Percentiles rank a stretch among this genome's conserved stretches.
Conservation (phyloP, 1,139 yeast genomes). For the Saccharomyces hybrid region DNA sequence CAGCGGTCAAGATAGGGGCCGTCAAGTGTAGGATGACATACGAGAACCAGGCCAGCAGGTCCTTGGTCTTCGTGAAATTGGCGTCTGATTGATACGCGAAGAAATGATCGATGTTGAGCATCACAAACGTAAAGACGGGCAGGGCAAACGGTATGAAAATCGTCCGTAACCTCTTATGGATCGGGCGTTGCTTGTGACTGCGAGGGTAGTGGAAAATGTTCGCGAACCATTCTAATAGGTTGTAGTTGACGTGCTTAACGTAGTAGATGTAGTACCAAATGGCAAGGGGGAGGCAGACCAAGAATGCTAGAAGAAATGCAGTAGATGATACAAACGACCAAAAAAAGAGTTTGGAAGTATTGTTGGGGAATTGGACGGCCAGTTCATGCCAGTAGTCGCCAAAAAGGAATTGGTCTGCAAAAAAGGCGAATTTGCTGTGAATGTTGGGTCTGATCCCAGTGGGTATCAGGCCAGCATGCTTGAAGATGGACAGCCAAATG, state of each 20-base stretch:
- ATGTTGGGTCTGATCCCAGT: slow-evolving; percentile 48
- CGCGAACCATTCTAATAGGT: slow-evolving; percentile 24
- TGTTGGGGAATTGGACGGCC: slow-evolving; percentile 10
- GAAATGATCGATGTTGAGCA: slow-evolving; percentile 35
- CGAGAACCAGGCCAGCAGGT: slow-evolving; percentile 51
- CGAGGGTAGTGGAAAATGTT: slow-evolving; percentile 18
- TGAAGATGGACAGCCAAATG: slow-evolving; percentile 52
- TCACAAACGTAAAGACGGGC: slow-evolving; percentile 18
- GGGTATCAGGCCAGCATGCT: slow-evolving; percentile 56
- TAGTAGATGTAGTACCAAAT: slow-evolving; percentile 25
- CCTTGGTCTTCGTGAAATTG: slow-evolving; percentile 38
- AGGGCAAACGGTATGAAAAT: slow-evolving; percentile 20
- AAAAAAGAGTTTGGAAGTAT: slow-evolving; percentile 1
- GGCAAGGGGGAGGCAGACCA: slow-evolving; percentile 13
- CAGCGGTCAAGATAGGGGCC: slow-evolving; percentile 54
- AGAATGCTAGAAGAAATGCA: slow-evolving; percentile 2
- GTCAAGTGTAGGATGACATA: slow-evolving; percentile 55
- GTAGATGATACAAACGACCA: slow-evolving; percentile 5
- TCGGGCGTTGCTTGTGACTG: slow-evolving; percentile 8
- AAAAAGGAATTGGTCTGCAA: slow-evolving; percentile 24
- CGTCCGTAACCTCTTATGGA: slow-evolving; percentile 15
- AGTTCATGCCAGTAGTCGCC: slow-evolving; percentile 30
- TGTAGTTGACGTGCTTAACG: slow-evolving; percentile 14
- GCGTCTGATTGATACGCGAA: slow-evolving; percentile 31
- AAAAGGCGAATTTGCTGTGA: slow-evolving; percentile 30